Evolutionary conservation across 768 basidiomycete genomes (phyloP).

Genomic region (Dendrothele bispora): DNA sequence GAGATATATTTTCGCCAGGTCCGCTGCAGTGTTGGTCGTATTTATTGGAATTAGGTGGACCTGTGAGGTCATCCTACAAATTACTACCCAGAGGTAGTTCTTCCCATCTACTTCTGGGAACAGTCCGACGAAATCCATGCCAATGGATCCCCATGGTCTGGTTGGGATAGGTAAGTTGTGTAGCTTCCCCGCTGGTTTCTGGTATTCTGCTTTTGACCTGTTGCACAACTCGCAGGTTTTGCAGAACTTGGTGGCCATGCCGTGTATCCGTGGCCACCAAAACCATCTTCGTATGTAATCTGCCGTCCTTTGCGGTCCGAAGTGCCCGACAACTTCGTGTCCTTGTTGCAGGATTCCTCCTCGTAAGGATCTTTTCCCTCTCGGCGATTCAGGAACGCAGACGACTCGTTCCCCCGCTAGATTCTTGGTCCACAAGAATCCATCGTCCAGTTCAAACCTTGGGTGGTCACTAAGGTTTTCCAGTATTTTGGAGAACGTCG

Average conservation of each 20-base stretch:
- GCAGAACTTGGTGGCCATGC: neutral
- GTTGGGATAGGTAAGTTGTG: constrained; percentile 3
- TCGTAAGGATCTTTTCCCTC: neutral
- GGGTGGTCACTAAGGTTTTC: neutral
- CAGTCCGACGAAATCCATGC: no score
- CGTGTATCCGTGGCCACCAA: constrained; percentile 7
- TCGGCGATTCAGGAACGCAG: neutral
- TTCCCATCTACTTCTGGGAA: no score
- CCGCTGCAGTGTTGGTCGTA: constrained; percentile 3
- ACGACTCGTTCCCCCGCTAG: neutral
- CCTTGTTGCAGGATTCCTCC: neutral
- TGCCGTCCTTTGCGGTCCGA: neutral
- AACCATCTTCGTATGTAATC: constrained; percentile 5
- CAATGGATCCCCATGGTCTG: no score
- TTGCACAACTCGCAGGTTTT: constrained; percentile 3
- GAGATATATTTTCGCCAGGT: constrained; percentile 11
- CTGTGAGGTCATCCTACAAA: constrained; percentile 13
- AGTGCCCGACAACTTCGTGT: constrained; percentile 3
- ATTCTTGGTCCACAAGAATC: neutral
- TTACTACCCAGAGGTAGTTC: no score
- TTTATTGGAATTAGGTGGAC: constrained; percentile 17
- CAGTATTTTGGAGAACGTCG: neutral
- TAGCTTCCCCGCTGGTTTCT: neutral
- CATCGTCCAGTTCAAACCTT: neutral
- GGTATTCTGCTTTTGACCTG: neutral